phyloP scores from a whole-genome alignment of 2,329 filamentous ascomycete genomes.

The Colletotrichum somersetense region DNA sequence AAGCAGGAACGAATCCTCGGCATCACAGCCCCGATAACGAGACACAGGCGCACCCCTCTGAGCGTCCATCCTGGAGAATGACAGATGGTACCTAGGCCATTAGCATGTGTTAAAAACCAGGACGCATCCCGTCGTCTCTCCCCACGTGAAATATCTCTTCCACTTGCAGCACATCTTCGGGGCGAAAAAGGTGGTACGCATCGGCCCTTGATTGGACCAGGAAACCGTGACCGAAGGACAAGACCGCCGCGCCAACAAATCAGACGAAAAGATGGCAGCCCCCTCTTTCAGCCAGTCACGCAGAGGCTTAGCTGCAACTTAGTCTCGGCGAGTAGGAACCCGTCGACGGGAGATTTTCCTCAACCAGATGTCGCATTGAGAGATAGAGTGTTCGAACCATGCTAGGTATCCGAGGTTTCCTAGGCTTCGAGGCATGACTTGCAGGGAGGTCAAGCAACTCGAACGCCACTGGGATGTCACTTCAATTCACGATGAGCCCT shows the following conservation, averaged over 20 bases:
- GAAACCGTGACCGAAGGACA: slow-evolving; percentile 16
- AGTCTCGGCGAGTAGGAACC: slow-evolving; percentile 15
- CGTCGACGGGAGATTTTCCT: slow-evolving; percentile 20
- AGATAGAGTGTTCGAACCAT: slow-evolving; percentile 34
- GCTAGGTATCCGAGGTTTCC: slow-evolving; percentile 22
- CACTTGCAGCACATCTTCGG: background rate
- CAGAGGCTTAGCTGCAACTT: slow-evolving; percentile 27
- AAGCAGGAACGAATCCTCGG: slow-evolving; percentile 39
- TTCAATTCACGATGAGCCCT: background rate
- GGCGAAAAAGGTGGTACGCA: slow-evolving; percentile 4
- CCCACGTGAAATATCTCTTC: slow-evolving; percentile 30
- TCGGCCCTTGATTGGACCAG: slow-evolving; percentile 20
- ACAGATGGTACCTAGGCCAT: slow-evolving; percentile 4
- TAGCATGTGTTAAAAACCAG: slow-evolving; percentile 30
- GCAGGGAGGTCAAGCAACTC: background rate
- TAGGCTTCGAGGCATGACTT: slow-evolving; percentile 20
- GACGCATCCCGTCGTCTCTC: slow-evolving; percentile 9
- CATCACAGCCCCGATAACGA: slow-evolving; percentile 22
- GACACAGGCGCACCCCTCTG: slow-evolving; percentile 13
- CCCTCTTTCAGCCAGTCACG: slow-evolving; percentile 24
- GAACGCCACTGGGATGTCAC: slow-evolving; percentile 1
- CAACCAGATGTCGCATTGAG: slow-evolving; percentile 15
- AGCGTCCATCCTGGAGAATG: background rate
- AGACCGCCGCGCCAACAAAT: slow-evolving; percentile 37
- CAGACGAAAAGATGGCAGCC: slow-evolving; percentile 34